A percentile compares a stretch with the other conserved stretches of the same genome.
phyloP scores from a whole-genome alignment of 2,329 filamentous ascomycete genomes.

The Paecilomyces sp. region DNA sequence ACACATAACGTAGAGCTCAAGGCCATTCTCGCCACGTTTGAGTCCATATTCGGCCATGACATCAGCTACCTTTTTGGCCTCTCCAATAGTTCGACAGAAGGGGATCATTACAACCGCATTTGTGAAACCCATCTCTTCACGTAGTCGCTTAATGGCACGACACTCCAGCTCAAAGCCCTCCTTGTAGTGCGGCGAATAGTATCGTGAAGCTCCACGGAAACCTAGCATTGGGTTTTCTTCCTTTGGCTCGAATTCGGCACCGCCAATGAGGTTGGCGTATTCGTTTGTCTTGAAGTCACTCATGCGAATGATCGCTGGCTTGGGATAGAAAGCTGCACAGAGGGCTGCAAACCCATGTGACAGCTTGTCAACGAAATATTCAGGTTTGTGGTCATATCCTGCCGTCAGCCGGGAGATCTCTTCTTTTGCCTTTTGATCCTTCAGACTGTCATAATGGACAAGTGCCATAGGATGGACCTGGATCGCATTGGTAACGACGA shows the following conservation, averaged over 20 bases:
- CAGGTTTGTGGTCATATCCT: conserved; percentile 27
- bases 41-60: conserved; percentile 34
- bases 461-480: conserved; percentile 32
- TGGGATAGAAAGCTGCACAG: conserved; percentile 31
- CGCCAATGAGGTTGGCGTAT: conserved; percentile 33
- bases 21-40: conserved; percentile 25
- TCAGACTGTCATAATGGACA: conserved; percentile 24
- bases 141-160: conserved; percentile 29
- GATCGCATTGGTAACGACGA: conserved; percentile 32
- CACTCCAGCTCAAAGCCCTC: conserved; percentile 36
- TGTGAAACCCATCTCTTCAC: conserved; percentile 30
- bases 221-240: conserved; percentile 38
- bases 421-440: conserved; percentile 15
- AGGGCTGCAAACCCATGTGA: conserved; percentile 29
- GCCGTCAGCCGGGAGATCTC: conserved; percentile 21
- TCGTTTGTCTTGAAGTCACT: conserved; percentile 39
- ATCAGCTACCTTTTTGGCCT: conserved; percentile 27
- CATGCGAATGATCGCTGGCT: conserved; percentile 32
- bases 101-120: conserved; percentile 34
- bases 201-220: conserved; percentile 35
- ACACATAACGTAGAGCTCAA: conserved; percentile 36
- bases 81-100: conserved; percentile 30
- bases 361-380: conserved; percentile 34
- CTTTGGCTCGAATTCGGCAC: conserved; percentile 30
- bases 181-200: conserved; percentile 33